phyloP scores from a whole-genome alignment of 768 basidiomycete species.

The Royoungia palumana region DNA sequence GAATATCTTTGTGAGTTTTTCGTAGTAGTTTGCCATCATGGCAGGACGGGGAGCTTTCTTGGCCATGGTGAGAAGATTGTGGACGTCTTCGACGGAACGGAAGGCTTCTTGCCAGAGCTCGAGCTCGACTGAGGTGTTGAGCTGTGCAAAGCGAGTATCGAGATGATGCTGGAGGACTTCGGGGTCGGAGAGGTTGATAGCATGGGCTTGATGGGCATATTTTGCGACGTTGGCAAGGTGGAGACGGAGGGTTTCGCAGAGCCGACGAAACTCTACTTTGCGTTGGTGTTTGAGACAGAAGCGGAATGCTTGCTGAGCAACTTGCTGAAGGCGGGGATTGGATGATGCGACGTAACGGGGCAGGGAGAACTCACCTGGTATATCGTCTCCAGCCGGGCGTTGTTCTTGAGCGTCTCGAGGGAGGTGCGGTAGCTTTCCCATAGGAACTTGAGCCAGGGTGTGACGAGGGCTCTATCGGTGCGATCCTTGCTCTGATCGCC shows the following conservation, averaged over 20 bases:
- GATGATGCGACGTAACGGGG: background rate
- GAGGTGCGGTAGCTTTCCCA: slow-evolving; percentile 98
- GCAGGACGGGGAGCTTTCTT: slow-evolving; percentile 89
- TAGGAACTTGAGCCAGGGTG: slow-evolving; percentile 97
- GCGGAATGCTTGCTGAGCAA: slow-evolving; percentile 95
- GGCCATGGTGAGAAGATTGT: slow-evolving; percentile 89
- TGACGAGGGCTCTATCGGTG: slow-evolving; percentile 91
- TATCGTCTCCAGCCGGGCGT: slow-evolving; percentile 84
- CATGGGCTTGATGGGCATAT: slow-evolving; percentile 89
- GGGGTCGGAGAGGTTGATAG: slow-evolving; percentile 93
- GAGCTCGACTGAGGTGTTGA: slow-evolving; percentile 94
- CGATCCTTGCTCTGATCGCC: slow-evolving; percentile 90
- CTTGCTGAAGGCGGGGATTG: slow-evolving; percentile 51
- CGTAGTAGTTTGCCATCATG: slow-evolving; percentile 99
- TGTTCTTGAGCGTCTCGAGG: slow-evolving; percentile 94
- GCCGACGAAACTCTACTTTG: slow-evolving; percentile 94
- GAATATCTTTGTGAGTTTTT: slow-evolving; percentile 96
- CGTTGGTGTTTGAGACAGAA: slow-evolving; percentile 93
- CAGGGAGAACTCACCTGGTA: slow-evolving; percentile 71
- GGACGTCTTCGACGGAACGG: slow-evolving; percentile 96
- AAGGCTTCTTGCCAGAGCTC: slow-evolving; percentile 99
- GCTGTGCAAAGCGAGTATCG: slow-evolving; percentile 94
- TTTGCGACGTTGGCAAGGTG: slow-evolving; percentile 94
- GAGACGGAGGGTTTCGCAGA: slow-evolving; percentile 93
- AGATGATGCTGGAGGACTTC: slow-evolving; percentile 95